Conservation (phyloP, 2,329 filamentous ascomycete species). For the Epichloe aotearoae region DNA sequence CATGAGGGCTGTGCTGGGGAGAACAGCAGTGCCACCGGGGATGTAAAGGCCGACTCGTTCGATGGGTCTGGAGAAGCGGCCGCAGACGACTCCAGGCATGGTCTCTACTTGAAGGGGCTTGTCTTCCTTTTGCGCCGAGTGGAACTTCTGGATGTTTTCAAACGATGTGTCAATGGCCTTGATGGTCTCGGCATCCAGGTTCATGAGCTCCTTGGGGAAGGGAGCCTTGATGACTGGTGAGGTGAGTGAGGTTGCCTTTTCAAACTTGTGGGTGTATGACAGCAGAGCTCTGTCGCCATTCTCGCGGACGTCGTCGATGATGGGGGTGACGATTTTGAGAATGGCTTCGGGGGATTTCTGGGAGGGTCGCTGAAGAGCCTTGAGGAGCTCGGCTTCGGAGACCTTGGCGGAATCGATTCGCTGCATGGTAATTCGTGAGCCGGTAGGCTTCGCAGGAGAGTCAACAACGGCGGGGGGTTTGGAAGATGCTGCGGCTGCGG, state of each 20-base stretch:
- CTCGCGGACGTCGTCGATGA: slow-evolving; percentile 73
- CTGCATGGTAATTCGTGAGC: slow-evolving; percentile 65
- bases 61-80: slow-evolving; percentile 81
- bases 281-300: slow-evolving; percentile 81
- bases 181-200: slow-evolving; percentile 68
- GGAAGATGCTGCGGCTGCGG: slow-evolving; percentile 18
- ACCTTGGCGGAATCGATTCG: slow-evolving; percentile 58
- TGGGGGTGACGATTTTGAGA: slow-evolving; percentile 78
- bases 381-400: slow-evolving; percentile 50
- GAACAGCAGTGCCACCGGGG: slow-evolving; percentile 89
- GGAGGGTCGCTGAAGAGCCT: slow-evolving; percentile 74
- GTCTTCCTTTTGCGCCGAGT: slow-evolving; percentile 77
- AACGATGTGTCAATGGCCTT: slow-evolving; percentile 89
- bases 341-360: slow-evolving; percentile 96
- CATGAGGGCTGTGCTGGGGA: slow-evolving; percentile 95
- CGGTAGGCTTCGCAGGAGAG: slow-evolving; percentile 21
- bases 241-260: slow-evolving; percentile 82
- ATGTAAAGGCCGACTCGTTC: slow-evolving; percentile 95
- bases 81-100: slow-evolving; percentile 94
- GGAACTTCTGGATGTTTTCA: slow-evolving; percentile 90
- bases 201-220: slow-evolving; percentile 76
- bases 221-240: slow-evolving; percentile 84
- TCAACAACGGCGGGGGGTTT: slow-evolving; percentile 20
- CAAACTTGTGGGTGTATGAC: slow-evolving; percentile 94
- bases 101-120: slow-evolving; percentile 80